Evolutionary conservation across 352 stramenopile species (phyloP), one percentile per base, ranked within the genome.

Genomic region (Albugo candida): DNA sequence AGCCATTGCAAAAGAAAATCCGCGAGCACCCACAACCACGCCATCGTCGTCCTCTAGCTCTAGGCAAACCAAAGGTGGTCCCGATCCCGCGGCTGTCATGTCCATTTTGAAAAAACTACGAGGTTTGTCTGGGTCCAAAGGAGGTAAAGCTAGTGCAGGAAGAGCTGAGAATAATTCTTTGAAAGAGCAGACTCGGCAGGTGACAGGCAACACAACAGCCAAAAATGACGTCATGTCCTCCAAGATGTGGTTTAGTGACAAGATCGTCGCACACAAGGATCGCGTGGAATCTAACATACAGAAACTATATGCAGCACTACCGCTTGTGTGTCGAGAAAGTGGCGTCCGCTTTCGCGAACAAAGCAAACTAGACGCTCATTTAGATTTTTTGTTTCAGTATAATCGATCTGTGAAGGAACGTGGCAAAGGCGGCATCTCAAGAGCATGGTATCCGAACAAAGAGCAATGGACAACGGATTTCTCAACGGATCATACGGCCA

Each of bases 361-460:
- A 39, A 57, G 63, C 2, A 74, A 91, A 45, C 54, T 87, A 36
- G 68, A 86, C 41, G 73, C 74, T 21, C 78, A 91, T 45, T 54
- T 87, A 51, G 78, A 91, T 48, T 91, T 91, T 55, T 48, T 91
- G 10, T 91, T 91, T 54, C 72, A 91, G 49, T 91, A 79, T 49
- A 87, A 87, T 36, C 78, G 78, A 11, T 64, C 78, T 3, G 59
- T 79, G 19, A 85, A 85, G 51, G 78, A 87, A 49, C 78, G 70
- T 46, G 71, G 75, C 44, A 84, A 85, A 48, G 78, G 78, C 34
- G 78, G 78, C 16, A 69, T 81, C 5, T 91, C 78, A 35, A 59
- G 78, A 2, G 83, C 74, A 19, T 91, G 78, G 78, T 91, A 86
- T 43, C 72, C 73, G 0, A 61, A 84, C 36, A 75, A 81, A 67